A percentile compares a stretch with the other conserved stretches of the same genome.
These are phyloP conservation scores for Fistulina hepatica DNA, from an alignment of 1,284 basidiomycete genomes.

Conservation along the genomic window DNA sequence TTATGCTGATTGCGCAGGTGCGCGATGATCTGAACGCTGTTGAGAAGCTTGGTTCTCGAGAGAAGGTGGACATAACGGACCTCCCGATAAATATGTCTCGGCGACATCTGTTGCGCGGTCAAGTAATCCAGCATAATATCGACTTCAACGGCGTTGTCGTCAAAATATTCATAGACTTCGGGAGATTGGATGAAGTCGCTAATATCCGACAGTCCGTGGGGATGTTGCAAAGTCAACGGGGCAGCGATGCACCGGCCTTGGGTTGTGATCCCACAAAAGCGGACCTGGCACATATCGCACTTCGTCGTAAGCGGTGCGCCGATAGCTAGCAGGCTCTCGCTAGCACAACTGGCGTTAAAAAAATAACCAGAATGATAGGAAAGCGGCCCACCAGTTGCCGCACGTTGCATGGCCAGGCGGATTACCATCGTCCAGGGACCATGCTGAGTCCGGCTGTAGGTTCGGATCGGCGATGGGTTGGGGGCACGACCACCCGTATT, in stretches of 20 bases:
- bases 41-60: constrained; percentile 5
- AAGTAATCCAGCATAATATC: constrained; percentile 73
- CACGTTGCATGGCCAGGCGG: constrained; percentile 68
- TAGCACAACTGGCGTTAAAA: constrained; percentile 18
- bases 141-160: constrained; percentile 62
- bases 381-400: constrained; percentile 54
- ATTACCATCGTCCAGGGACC: constrained; percentile 58
- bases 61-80: constrained; percentile 28
- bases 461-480: constrained; percentile 61
- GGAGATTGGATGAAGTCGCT: constrained; percentile 60
- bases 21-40: constrained; percentile 40
- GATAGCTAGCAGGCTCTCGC: constrained; percentile 60
- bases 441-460: constrained; percentile 52
- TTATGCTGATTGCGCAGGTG: constrained; percentile 48
- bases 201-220: constrained; percentile 52
- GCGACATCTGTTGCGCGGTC: constrained; percentile 42
- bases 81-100: constrained; percentile 63
- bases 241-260: constrained; percentile 56
- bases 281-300: constrained; percentile 69
- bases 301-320: constrained; percentile 61
- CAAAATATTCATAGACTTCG: constrained; percentile 67
- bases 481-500: constrained; percentile 62
- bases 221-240: constrained; percentile 49
- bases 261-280: constrained; percentile 66
- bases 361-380: constrained; percentile 2